Base-by-base conservation (phyloP, 1,284 basidiomycete species). In the Tilletiopsis washingtonensis region DNA sequence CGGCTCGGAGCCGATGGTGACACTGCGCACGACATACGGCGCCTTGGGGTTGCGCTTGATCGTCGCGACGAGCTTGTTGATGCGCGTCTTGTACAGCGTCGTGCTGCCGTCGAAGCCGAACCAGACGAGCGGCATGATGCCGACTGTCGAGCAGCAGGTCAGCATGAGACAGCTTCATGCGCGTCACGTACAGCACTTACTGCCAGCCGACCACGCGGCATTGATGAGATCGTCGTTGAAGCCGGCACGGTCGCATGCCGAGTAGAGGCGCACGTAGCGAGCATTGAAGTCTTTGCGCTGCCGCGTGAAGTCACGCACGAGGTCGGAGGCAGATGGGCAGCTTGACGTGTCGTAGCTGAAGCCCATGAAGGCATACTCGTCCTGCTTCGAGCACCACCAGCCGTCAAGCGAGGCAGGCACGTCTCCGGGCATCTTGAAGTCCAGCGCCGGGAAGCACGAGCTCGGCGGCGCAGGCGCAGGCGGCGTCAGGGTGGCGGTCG, bases 1-100 rank as follows among this genome's bases (percentile, higher is more conserved):
- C 3, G 85, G 85, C 61, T 86, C 84, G 0, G 82, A 83, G n/a
- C 84, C 84, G 51, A 85, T 83, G 53, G 84, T 82, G 5, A 85
- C 75, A 2, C 78, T 80, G 27, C 83, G 79, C 3, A 83, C 83
- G 39, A 85, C 78, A 62, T 81, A 84, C 52, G 80, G 80, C 21
- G 82, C 84, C 66, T 78, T 81, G 19, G 81, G 81, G 58, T 84
- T 85, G 34, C 76, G 74, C 45, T 80, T 80, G 39, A 85, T 78
- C 2, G 78, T 75, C n/a, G 71, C 71, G 44, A 84, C 14, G 7
- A 54, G 29, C n/a, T 9, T n/a, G 9, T 34, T 34, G 9, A 9
- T 34, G 17, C 82, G 76, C 14, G 74, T 63, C 20, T 76, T 76
- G 82, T 83, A 85, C n/a, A n/a, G n/a, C 52, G 78, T 43, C 54